A percentile compares a stretch with the other conserved stretches of the same genome.
Conservation (phyloP, 345 rosid species). For the Clarkia xantiana region DNA sequence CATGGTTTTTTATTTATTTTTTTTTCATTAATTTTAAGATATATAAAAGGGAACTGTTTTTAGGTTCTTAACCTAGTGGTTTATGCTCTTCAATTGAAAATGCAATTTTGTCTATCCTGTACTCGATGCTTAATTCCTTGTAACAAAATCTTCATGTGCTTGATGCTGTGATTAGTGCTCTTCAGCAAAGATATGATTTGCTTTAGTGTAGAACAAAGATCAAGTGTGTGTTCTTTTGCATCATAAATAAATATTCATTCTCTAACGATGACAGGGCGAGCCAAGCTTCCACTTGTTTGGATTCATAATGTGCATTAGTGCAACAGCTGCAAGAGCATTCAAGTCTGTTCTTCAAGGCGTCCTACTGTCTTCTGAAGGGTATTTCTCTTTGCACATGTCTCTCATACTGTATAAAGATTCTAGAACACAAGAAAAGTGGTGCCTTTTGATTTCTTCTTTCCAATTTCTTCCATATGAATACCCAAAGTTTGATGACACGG, state of each 20-base stretch:
- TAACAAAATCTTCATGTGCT: neutral
- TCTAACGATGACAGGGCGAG: slow-evolving; percentile 52
- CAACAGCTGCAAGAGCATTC: slow-evolving; percentile 88
- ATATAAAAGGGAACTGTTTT: no score
- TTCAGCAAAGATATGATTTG: no score
- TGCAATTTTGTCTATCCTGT: neutral
- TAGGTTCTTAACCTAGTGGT: neutral
- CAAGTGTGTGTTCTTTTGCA: neutral
- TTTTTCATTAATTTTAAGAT: no score
- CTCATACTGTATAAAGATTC: no score
- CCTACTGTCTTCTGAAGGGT: slow-evolving; percentile 87
- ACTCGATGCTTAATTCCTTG: no score
- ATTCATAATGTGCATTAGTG: slow-evolving; percentile 85
- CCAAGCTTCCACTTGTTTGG: slow-evolving; percentile 86
- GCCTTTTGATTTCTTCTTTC: no score
- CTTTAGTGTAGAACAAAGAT: no score
- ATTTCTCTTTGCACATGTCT: slow-evolving; percentile 9
- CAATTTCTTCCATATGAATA: no score
- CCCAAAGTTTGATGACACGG: no score
- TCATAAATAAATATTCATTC: neutral
- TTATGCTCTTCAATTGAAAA: neutral
- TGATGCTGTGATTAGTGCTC: no score
- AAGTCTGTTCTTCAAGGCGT: slow-evolving; percentile 91
- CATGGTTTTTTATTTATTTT: no score
- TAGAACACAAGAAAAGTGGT: no score